Conservation (phyloP, 768 basidiomycete species). For the Leccinum sublutescens region DNA sequence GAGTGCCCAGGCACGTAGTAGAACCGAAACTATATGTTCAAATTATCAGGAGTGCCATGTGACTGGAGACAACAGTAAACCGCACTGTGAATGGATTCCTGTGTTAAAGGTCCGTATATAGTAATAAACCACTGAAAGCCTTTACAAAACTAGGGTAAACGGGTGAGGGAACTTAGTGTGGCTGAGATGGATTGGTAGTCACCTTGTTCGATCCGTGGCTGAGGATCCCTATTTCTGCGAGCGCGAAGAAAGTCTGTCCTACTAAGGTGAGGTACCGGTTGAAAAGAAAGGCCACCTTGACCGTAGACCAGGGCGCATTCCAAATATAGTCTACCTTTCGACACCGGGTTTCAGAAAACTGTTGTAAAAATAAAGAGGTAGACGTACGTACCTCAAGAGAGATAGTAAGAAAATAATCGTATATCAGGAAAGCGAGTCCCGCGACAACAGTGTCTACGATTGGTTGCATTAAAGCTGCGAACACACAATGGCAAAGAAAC, state of each 20-base stretch:
- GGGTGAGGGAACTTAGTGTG: background rate
- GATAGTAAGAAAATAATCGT: conserved; percentile 15
- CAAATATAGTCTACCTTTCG: conserved; percentile 7
- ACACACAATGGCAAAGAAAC: background rate
- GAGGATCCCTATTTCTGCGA: conserved; percentile 15
- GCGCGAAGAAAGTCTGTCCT: conserved; percentile 6
- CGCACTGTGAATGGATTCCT: conserved; percentile 17
- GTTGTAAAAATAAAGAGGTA: background rate
- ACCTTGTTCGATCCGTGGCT: conserved; percentile 7
- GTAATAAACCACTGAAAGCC: background rate
- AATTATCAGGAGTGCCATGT: background rate
- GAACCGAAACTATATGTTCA: conserved; percentile 8
- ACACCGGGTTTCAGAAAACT: background rate
- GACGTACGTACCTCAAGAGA: conserved; percentile 11
- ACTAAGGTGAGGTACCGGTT: conserved; percentile 18
- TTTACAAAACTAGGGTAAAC: conserved; percentile 9
- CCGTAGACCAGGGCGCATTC: conserved; percentile 1
- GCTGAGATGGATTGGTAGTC: background rate
- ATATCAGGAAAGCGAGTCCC: conserved; percentile 1
- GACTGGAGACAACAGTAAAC: background rate
- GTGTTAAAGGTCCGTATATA: background rate
- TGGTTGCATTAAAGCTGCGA: background rate
- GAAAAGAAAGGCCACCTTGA: conserved; percentile 15
- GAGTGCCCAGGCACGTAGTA: conserved; percentile 21
- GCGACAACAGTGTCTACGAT: background rate